phyloP scores from a whole-genome alignment of 31 red algal species.

The Porphyra umbilicalis region DNA sequence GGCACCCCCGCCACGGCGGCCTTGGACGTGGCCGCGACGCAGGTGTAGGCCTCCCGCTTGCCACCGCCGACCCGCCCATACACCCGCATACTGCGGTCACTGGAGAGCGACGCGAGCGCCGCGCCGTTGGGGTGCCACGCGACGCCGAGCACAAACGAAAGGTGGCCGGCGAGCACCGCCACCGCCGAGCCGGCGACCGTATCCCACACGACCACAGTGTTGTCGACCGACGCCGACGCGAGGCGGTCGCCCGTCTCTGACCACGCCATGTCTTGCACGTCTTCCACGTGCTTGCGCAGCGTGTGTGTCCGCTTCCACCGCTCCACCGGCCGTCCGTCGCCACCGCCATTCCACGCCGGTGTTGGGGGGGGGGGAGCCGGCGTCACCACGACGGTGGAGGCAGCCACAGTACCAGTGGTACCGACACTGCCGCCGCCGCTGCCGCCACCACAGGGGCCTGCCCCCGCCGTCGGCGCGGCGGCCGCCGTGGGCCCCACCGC shows the following conservation, averaged over 20 bases:
- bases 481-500: not conserved
- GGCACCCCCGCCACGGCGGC: too few species aligned
- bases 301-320: constrained; percentile 41
- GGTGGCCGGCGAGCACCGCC: constrained; percentile 29
- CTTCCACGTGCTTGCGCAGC: constrained; percentile 52
- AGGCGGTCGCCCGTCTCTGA: constrained; percentile 24
- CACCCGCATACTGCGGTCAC: constrained; percentile 50
- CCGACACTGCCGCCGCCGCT: not conserved
- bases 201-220: constrained; percentile 66
- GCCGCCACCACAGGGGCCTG: not conserved
- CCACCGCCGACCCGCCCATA: constrained; percentile 8
- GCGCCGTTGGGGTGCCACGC: constrained; percentile 46
- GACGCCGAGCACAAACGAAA: constrained; percentile 71
- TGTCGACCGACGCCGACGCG: constrained; percentile 73
- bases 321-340: constrained; percentile 8
- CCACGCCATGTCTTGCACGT: constrained; percentile 76
- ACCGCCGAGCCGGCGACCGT: constrained; percentile 18
- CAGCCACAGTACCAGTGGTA: not conserved
- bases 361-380: not conserved
- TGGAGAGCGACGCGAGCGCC: constrained; percentile 49
- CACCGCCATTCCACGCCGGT: not conserved
- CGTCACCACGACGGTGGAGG: not conserved
- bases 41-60: not conserved
- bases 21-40: not conserved
- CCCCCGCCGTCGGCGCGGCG: not conserved